Evolutionary conservation across 148 eudicot genomes (phyloP), one percentile per base, ranked within the genome.

Genomic region (Linanthus parryae): DNA sequence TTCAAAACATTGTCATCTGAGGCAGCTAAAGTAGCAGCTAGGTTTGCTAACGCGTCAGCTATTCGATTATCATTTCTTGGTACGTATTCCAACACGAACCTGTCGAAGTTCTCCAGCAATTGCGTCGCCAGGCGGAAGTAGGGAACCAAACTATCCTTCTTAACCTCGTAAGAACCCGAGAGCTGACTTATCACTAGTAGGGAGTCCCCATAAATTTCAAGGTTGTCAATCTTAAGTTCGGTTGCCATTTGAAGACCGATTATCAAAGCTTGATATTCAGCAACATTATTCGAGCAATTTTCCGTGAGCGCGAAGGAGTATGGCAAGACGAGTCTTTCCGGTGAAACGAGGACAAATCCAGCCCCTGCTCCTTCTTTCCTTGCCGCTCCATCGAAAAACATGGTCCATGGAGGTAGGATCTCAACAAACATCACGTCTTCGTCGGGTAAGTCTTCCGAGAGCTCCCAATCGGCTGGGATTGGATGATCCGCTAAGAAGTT

Each of bases 341-440:
- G 54, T 0, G 23, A 1, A 18, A 49, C 2, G 25, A 49, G 31
- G 1, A 49, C 54, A 5, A 49, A 7, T 1, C 54, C 24, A 49
- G 14, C 39, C 1, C 39, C 39, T 8, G 4, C 23, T 1, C 38
- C 54, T 5, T 6, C 14, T 10, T 15, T 16, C 4, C 12, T 37
- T 28, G 38, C 16, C 17, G 38, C 38, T 29, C 54, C 54, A 31
- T 35, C 42, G 22, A 52, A 33, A 9, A 19, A 52, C 56, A 20
- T 34, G 1, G 1, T 52, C 42, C 56, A 33, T 5, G 56, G 28
- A 5, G 27, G 42, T 0, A 16, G 16, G 2, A 19, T 7, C 3
- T 52, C 44, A 5, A 53, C 11, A 13, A 12, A 21, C 11, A 53
- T 0, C 4, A 8, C 57, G 23, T 53, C 30, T n/a, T 53, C 57